These are phyloP conservation scores for Xylaria scruposa DNA, from an alignment of 495 filamentous ascomycete species.

Conservation along the genomic window DNA sequence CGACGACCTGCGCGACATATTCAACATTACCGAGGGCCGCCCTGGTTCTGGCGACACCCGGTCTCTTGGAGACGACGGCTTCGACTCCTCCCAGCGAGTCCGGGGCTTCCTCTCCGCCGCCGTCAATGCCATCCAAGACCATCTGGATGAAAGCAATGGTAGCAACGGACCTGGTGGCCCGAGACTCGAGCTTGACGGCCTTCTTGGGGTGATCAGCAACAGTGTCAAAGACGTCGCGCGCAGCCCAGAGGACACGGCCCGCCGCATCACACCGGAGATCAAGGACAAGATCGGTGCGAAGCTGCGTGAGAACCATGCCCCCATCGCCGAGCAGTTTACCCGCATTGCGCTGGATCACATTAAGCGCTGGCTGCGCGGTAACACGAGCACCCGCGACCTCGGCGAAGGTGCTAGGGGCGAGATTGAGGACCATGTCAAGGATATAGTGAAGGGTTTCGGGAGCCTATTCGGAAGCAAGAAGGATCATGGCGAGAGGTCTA, in stretches of 20 bases:
- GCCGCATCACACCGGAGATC: conserved; percentile 45
- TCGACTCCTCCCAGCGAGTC: not conserved
- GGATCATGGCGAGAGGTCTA: conserved; percentile 25
- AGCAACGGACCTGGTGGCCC: conserved; percentile 28
- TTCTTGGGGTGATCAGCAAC: conserved; percentile 43
- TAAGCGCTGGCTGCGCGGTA: conserved; percentile 45
- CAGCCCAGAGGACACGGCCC: conserved; percentile 46
- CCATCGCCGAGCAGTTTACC: conserved; percentile 46
- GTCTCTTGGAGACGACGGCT: conserved; percentile 23
- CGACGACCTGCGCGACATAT: conserved; percentile 45
- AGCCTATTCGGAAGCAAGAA: conserved; percentile 41
- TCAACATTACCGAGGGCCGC: conserved; percentile 38
- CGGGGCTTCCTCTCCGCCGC: conserved; percentile 42
- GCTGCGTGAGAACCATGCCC: conserved; percentile 38
- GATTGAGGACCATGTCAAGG: conserved; percentile 47
- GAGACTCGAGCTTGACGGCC: conserved; percentile 41
- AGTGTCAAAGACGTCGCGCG: conserved; percentile 42
- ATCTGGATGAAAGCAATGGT: conserved; percentile 28
- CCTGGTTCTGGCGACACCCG: conserved; percentile 7
- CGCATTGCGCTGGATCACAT: conserved; percentile 44
- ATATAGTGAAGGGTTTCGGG: conserved; percentile 44
- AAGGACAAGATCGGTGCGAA: conserved; percentile 41
- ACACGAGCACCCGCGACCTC: conserved; percentile 43
- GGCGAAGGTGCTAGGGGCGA: conserved; percentile 45
- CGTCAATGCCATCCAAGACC: conserved; percentile 40